phyloP scores from a whole-genome alignment of 1,284 basidiomycete species.

The Boletus sp. region DNA sequence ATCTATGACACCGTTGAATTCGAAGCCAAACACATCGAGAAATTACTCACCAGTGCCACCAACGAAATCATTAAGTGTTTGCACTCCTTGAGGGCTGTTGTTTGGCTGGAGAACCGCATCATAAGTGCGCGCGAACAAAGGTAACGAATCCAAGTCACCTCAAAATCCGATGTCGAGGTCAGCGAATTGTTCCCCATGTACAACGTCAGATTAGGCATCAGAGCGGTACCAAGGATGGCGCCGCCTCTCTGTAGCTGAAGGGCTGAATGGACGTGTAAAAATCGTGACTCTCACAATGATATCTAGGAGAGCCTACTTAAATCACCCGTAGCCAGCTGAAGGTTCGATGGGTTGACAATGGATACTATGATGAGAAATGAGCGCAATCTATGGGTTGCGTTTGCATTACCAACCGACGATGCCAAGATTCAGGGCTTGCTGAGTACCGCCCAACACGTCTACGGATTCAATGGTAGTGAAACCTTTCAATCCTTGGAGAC shows the following conservation, averaged over 20 bases:
- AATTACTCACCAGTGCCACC: slow-evolving; percentile 46
- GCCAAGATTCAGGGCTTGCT: slow-evolving; percentile 57
- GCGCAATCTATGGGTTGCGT: not conserved
- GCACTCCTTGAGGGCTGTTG: slow-evolving; percentile 55
- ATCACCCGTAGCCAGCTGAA: slow-evolving; percentile 61
- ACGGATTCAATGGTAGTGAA: slow-evolving; percentile 60
- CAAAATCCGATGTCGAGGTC: slow-evolving; percentile 48
- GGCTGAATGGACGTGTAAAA: slow-evolving; percentile 30
- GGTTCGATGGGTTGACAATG: slow-evolving; percentile 73
- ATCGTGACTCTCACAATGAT: not conserved
- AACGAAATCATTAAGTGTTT: slow-evolving; percentile 72
- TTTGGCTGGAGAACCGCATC: slow-evolving; percentile 49
- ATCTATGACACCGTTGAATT: slow-evolving; percentile 36
- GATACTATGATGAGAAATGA: slow-evolving; percentile 39
- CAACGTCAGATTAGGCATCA: slow-evolving; percentile 60
- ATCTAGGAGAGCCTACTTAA: slow-evolving; percentile 43
- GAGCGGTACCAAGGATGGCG: slow-evolving; percentile 53
- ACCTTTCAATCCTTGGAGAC: slow-evolving; percentile 62
- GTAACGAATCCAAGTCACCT: slow-evolving; percentile 32
- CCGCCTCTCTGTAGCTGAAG: slow-evolving; percentile 58
- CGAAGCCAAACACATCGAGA: slow-evolving; percentile 6
- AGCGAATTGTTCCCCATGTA: slow-evolving; percentile 59
- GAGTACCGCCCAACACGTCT: slow-evolving; percentile 69
- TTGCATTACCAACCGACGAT: slow-evolving; percentile 48
- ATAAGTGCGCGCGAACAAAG: not conserved